Percentiles rank a stretch among this genome's conserved stretches.
phyloP scores from a whole-genome alignment of 2,329 filamentous ascomycete species.

The Pseudodiploospora longispora region DNA sequence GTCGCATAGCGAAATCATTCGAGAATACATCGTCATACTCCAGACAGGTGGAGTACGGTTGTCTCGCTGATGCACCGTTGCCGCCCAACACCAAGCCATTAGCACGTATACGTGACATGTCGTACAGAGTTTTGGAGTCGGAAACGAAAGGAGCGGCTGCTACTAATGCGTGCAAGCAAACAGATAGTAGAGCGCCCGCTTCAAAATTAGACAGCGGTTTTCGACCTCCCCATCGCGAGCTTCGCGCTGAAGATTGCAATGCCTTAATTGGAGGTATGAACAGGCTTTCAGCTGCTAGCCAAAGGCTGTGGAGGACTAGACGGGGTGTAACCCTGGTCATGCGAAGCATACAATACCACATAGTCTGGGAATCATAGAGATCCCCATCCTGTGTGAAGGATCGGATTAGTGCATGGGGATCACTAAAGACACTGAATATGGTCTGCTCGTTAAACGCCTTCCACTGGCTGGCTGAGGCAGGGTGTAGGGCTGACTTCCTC shows the following conservation, averaged over 20 bases:
- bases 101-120: conserved; percentile 53
- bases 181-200: conserved; percentile 46
- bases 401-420: conserved; percentile 43
- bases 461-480: conserved; percentile 37
- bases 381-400: conserved; percentile 49
- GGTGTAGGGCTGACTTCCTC: conserved; percentile 2
- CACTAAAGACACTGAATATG: conserved; percentile 55
- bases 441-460: conserved; percentile 55
- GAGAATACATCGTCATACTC: conserved; percentile 57
- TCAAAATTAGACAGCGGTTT: conserved; percentile 33
- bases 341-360: conserved; percentile 56
- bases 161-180: conserved; percentile 55
- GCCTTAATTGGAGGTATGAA: conserved; percentile 47
- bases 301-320: conserved; percentile 56
- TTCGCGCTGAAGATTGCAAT: conserved; percentile 22
- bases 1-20: conserved; percentile 49
- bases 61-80: conserved; percentile 36
- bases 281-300: conserved; percentile 50
- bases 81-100: conserved; percentile 42
- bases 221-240: conserved; percentile 2
- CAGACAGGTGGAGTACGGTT: conserved; percentile 43
- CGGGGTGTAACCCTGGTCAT: conserved; percentile 49
- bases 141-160: conserved; percentile 46
- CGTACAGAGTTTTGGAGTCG: conserved; percentile 41
- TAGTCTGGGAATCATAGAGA: conserved; percentile 50